Evolutionary conservation across 768 basidiomycete genomes (phyloP).

Genomic region (Termitomyces sp.): DNA sequence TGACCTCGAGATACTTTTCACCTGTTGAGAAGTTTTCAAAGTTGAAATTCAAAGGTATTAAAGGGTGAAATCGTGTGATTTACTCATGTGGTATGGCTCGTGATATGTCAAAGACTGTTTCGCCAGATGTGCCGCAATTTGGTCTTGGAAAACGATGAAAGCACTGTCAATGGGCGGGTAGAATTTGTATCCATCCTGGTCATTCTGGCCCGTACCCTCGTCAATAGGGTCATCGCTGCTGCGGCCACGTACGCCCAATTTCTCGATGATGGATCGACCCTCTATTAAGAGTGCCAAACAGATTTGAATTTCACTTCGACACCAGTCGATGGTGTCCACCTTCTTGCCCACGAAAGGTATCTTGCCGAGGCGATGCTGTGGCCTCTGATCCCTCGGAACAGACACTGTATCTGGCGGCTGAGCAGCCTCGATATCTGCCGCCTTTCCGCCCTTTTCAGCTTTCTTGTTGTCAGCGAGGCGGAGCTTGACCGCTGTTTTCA

Average conservation of each 20-base stretch:
- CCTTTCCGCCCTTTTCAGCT: conserved; percentile 25
- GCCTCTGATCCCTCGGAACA: conserved; percentile 70
- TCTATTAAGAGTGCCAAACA: conserved; percentile 51
- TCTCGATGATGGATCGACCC: conserved; percentile 32
- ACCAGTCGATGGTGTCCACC: conserved; percentile 93
- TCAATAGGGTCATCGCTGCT: conserved; percentile 4
- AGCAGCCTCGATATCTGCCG: conserved; percentile 18
- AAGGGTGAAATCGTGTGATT: neutral
- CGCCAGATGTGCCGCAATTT: conserved; percentile 90
- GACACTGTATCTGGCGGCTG: conserved; percentile 15
- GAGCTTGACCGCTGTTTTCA: conserved; percentile 74
- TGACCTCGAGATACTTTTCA: too few relatives aligned
- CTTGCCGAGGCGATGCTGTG: conserved; percentile 68
- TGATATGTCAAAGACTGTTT: conserved; percentile 71
- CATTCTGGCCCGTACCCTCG: conserved; percentile 4
- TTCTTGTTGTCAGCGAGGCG: conserved; percentile 50
- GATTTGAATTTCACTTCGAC: conserved; percentile 65
- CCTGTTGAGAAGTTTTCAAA: too few relatives aligned
- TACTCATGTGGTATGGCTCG: conserved; percentile 62
- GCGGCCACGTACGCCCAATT: conserved; percentile 17
- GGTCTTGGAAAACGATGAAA: conserved; percentile 88
- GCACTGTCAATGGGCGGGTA: conserved; percentile 65
- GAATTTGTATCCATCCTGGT: conserved; percentile 14
- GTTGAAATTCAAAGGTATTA: too few relatives aligned
- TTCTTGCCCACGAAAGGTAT: conserved; percentile 69